Conservation (phyloP, 1,139 yeast genomes). For the Taphrina communis region DNA sequence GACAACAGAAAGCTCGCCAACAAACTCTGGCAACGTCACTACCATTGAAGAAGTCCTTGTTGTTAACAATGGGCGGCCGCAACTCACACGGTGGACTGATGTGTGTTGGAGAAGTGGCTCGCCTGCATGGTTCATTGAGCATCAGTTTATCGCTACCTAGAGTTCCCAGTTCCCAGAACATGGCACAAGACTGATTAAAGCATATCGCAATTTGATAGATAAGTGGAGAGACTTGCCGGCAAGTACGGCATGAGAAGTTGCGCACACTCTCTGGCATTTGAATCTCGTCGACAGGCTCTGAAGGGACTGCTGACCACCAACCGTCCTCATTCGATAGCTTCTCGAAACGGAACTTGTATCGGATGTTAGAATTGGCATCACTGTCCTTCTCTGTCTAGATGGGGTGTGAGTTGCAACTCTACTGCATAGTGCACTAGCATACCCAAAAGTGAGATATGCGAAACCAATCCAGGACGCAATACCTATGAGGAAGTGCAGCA, state of each 20-base stretch:
- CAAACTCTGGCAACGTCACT: slow-evolving; percentile 9
- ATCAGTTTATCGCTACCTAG: background rate
- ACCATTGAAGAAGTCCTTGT: slow-evolving; percentile 16
- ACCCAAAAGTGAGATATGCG: slow-evolving; percentile 38
- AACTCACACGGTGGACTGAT: background rate
- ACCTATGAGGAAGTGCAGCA: slow-evolving; percentile 24
- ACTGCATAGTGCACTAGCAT: background rate
- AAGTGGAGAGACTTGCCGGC: background rate
- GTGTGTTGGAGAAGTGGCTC: background rate
- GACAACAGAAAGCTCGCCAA: slow-evolving; percentile 32
- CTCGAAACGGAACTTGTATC: slow-evolving; percentile 41
- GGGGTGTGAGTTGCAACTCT: background rate
- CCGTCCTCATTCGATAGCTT: slow-evolving; percentile 7
- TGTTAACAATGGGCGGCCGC: background rate
- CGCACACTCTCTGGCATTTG: background rate
- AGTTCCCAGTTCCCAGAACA: background rate
- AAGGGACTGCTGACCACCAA: slow-evolving; percentile 3
- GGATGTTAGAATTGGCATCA: background rate
- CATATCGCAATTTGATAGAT: background rate
- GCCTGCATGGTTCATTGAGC: slow-evolving; percentile 1
- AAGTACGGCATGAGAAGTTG: background rate
- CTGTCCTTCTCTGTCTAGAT: slow-evolving; percentile 20
- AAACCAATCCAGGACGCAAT: slow-evolving; percentile 43
- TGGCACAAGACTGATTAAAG: background rate
- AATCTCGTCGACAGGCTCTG: background rate